These are phyloP conservation scores for Daldinia decipiens DNA, from an alignment of 495 filamentous ascomycete species.

Conservation along the genomic window DNA sequence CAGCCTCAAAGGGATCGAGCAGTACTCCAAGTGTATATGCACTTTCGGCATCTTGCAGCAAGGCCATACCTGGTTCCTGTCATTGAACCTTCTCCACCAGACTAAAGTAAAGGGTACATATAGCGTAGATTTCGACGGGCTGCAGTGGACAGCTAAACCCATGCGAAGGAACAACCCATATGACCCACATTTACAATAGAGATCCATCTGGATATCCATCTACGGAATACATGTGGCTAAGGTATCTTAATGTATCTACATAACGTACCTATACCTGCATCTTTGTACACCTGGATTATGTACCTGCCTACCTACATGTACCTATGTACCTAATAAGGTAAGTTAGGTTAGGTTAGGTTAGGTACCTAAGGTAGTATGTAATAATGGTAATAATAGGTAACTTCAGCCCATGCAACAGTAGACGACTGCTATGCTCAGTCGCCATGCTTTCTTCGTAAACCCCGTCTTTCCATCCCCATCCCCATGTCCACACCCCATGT, in stretches of 20 bases:
- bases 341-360: too few species aligned
- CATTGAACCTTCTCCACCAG: slow-evolving; percentile 26
- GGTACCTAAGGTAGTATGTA: slow-evolving; percentile 3
- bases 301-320: neutral
- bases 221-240: neutral
- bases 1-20: slow-evolving; percentile 3
- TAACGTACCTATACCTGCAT: neutral
- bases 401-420: slow-evolving; percentile 30
- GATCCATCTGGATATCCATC: slow-evolving; percentile 43
- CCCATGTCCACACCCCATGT: slow-evolving; percentile 27
- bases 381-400: slow-evolving; percentile 26
- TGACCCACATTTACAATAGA: slow-evolving; percentile 28
- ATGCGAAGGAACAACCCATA: slow-evolving; percentile 33
- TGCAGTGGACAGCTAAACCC: slow-evolving; percentile 27
- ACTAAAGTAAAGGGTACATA: slow-evolving; percentile 31
- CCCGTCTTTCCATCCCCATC: slow-evolving; percentile 5
- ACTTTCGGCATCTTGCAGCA: slow-evolving; percentile 41
- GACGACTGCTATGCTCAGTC: slow-evolving; percentile 25
- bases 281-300: neutral
- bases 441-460: slow-evolving; percentile 45
- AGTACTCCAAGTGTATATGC: slow-evolving; percentile 7
- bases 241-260: slow-evolving; percentile 4
- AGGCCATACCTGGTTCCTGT: slow-evolving; percentile 36
- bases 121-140: slow-evolving; percentile 39
- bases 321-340: neutral